Evolutionary conservation across 106 monocot genomes (phyloP).

Genomic region (Agapanthus africanus): DNA sequence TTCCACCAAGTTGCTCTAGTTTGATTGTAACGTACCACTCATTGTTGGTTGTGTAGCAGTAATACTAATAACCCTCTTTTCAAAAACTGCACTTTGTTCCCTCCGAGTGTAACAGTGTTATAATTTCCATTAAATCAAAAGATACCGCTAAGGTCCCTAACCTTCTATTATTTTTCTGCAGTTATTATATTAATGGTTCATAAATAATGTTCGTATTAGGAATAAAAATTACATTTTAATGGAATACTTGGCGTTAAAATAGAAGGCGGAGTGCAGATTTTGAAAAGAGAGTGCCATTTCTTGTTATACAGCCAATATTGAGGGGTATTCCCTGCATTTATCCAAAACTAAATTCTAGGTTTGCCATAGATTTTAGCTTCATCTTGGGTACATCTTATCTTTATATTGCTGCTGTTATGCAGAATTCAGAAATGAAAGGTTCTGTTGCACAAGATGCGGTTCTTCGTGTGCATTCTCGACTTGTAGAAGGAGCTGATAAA

Average conservation of each 20-base stretch:
- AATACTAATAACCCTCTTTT: too few species aligned
- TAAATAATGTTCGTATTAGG: background rate
- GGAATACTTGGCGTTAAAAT: too few species aligned
- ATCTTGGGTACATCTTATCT: background rate
- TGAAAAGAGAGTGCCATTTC: too few species aligned
- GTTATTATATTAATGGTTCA: background rate
- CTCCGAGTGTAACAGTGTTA: background rate
- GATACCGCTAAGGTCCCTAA: too few species aligned
- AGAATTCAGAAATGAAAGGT: constrained; percentile 59
- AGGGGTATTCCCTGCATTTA: too few species aligned
- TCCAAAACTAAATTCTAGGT: background rate
- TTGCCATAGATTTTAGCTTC: background rate
- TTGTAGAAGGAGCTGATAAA: constrained; percentile 48
- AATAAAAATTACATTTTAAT: too few species aligned
- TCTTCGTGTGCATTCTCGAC: constrained; percentile 57
- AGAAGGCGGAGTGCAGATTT: too few species aligned
- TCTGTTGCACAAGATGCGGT: constrained; percentile 83
- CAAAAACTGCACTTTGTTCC: too few species aligned
- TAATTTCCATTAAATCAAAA: background rate
- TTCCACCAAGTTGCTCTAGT: background rate
- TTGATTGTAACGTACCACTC: too few species aligned
- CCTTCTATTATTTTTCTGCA: too few species aligned
- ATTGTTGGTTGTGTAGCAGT: too few species aligned
- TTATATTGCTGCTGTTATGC: background rate
- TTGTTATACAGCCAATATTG: too few species aligned